Conservation (phyloP, 2,329 filamentous ascomycete species). For the Scytalidium sp. region DNA sequence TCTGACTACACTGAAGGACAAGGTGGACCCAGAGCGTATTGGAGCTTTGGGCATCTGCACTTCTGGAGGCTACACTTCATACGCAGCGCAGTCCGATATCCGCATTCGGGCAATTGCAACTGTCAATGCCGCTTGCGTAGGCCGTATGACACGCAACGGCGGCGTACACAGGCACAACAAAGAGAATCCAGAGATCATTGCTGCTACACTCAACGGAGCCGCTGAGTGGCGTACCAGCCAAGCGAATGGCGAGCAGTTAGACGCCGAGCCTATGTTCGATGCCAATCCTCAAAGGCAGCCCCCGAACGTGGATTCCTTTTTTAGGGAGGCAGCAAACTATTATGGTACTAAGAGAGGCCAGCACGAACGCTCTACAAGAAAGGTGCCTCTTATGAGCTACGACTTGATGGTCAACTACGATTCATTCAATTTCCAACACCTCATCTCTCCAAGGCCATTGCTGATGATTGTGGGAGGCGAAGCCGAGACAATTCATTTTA, state of each 20-base stretch:
- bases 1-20: conserved; percentile 20
- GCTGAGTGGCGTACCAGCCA: background rate
- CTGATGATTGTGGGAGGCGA: conserved; percentile 17
- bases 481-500: conserved; percentile 9
- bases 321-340: background rate
- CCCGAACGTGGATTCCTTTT: conserved; percentile 11
- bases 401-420: conserved; percentile 24
- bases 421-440: conserved; percentile 19
- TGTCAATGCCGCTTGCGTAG: conserved; percentile 28
- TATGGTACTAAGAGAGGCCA: no score
- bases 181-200: background rate
- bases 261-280: conserved; percentile 1
- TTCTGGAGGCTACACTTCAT: conserved; percentile 32
- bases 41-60: conserved; percentile 37
- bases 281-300: conserved; percentile 22
- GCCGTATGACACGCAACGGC: conserved; percentile 25
- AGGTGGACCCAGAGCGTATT: conserved; percentile 32
- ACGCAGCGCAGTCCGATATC: conserved; percentile 32
- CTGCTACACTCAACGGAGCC: background rate
- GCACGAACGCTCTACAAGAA: conserved; percentile 14
- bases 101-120: conserved; percentile 37
- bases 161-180: conserved; percentile 1
- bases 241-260: conserved; percentile 2
- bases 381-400: conserved; percentile 16
- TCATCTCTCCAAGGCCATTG: conserved; percentile 25